phyloP scores from a whole-genome alignment of 2,329 filamentous ascomycete species.

The Fusarium paranaense region DNA sequence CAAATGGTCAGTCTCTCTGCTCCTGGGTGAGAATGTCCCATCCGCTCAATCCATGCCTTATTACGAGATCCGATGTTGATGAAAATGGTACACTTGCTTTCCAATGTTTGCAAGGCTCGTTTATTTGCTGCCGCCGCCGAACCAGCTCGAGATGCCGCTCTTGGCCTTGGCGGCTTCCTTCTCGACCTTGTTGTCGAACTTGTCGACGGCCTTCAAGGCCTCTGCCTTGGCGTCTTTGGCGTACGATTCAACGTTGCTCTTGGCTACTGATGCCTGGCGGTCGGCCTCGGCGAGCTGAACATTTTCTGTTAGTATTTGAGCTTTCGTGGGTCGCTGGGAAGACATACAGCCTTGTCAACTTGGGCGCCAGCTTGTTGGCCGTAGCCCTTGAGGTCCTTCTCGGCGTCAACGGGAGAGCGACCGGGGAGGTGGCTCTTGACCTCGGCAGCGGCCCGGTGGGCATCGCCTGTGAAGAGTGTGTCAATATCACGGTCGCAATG shows the following conservation, averaged over 20 bases:
- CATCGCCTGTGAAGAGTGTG: constrained; percentile 71
- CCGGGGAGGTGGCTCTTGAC: constrained; percentile 75
- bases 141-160: constrained; percentile 86
- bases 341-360: constrained; percentile 76
- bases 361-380: constrained; percentile 68
- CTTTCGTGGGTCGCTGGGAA: background rate
- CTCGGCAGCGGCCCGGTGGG: constrained; percentile 74
- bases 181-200: constrained; percentile 86
- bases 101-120: background rate
- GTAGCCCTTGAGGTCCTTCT: constrained; percentile 69
- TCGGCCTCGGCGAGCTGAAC: constrained; percentile 67
- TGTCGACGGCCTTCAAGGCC: constrained; percentile 79
- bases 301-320: constrained; percentile 4
- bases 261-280: constrained; percentile 70
- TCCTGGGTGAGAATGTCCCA: constrained; percentile 15
- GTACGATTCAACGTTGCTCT: constrained; percentile 69
- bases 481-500: constrained; percentile 19
- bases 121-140: constrained; percentile 67
- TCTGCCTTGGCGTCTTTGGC: constrained; percentile 73
- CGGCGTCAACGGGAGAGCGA: constrained; percentile 65
- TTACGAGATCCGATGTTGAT: constrained; percentile 17
- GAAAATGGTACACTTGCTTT: constrained; percentile 24
- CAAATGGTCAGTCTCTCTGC: constrained; percentile 20
- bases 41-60: constrained; percentile 15
- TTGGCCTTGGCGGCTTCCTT: constrained; percentile 84